Conservation (phyloP, 2,329 filamentous ascomycete genomes). For the Elsinoe australis region DNA sequence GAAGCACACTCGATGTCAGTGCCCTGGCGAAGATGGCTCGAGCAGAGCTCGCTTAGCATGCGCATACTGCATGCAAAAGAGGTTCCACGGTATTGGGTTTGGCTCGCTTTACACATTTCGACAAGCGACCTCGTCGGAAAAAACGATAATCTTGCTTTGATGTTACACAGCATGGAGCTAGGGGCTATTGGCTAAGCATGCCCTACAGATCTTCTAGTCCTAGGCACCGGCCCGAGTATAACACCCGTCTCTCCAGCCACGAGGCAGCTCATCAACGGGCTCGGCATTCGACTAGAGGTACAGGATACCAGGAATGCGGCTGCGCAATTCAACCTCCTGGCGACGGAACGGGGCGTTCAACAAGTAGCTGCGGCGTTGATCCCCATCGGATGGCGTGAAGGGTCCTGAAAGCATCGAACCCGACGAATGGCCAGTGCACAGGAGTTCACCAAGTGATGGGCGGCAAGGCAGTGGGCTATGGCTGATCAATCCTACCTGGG, state of each 20-base stretch:
- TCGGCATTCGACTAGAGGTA: conserved; percentile 81
- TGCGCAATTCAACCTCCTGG: conserved; percentile 87
- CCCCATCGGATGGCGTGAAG: conserved; percentile 73
- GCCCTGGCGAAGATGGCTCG: conserved; percentile 3
- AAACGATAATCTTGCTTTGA: background rate
- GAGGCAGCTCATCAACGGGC: conserved; percentile 59
- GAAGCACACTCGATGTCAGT: too few relatives aligned
- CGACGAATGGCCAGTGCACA: conserved; percentile 2
- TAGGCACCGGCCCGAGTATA: conserved; percentile 75
- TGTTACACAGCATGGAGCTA: background rate
- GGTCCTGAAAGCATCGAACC: conserved; percentile 16
- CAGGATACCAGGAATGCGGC: conserved; percentile 90
- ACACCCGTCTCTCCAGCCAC: conserved; percentile 69
- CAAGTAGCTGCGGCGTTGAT: conserved; percentile 83
- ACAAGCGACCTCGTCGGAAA: background rate
- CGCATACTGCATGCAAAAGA: background rate
- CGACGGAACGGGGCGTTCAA: conserved; percentile 81
- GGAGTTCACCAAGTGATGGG: conserved; percentile 9
- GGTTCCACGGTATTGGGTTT: background rate
- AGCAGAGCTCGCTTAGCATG: conserved; percentile 10
- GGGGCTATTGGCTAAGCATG: background rate
- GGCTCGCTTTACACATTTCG: background rate
- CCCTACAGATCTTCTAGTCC: conserved; percentile 70
- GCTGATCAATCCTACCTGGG: conserved; percentile 11
- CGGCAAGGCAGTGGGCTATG: background rate